Evolutionary conservation across 2,329 filamentous ascomycete species (phyloP).

Genomic region (Zasmidium citrigriseum): DNA sequence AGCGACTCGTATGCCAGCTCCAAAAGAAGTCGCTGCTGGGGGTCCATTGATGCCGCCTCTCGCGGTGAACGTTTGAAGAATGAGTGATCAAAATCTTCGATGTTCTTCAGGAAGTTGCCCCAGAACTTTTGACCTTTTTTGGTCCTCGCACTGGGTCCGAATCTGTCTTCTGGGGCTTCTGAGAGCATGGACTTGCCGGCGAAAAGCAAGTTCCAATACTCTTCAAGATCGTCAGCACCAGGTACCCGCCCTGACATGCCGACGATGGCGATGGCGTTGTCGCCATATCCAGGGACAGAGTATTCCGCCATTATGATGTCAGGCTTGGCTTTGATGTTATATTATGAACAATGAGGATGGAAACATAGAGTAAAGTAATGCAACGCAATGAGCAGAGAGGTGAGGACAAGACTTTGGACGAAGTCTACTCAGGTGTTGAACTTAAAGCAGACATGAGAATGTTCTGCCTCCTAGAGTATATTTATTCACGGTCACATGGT

Average conservation of each 20-base stretch:
- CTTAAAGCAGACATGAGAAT: no score
- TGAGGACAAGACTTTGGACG: no score
- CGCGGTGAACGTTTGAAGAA: constrained; percentile 34
- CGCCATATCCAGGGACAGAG: not conserved
- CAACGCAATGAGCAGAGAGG: no score
- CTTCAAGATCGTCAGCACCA: constrained; percentile 9
- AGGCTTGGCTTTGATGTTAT: no score
- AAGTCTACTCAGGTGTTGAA: no score
- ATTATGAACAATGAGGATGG: no score
- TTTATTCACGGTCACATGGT: no score
- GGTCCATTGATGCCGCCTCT: constrained; percentile 31
- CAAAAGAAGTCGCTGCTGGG: constrained; percentile 33
- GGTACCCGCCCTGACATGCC: constrained; percentile 18
- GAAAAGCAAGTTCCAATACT: constrained; percentile 15
- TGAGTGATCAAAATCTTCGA: constrained; percentile 31
- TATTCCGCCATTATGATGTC: not conserved
- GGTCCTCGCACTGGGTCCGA: constrained; percentile 14
- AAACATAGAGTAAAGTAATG: no score
- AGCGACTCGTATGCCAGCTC: constrained; percentile 35
- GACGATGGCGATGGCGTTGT: constrained; percentile 14
- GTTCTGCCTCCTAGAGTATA: no score
- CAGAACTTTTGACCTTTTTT: constrained; percentile 2
- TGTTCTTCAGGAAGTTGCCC: constrained; percentile 20
- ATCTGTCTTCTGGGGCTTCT: constrained; percentile 3
- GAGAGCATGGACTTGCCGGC: constrained; percentile 8